These are phyloP conservation scores for Aureobasidium melanogenum DNA, from an alignment of 2,329 filamentous ascomycete species.

Conservation along the genomic window DNA sequence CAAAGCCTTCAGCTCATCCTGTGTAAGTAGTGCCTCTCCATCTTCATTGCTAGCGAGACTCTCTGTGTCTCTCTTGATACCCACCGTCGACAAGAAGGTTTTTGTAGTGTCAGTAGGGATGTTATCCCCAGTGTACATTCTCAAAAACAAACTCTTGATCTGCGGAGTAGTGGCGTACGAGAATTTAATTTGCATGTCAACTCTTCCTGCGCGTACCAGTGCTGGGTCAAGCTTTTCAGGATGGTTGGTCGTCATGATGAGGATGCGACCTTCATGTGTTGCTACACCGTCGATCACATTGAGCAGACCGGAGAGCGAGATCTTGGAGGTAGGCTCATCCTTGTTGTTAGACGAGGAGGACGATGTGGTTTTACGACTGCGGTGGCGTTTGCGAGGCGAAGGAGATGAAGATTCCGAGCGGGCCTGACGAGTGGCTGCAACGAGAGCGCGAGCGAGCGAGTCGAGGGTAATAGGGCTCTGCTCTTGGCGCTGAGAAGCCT, in stretches of 20 bases:
- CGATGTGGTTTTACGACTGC: neutral
- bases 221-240: slow-evolving; percentile 64
- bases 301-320: slow-evolving; percentile 68
- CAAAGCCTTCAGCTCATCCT: slow-evolving; percentile 28
- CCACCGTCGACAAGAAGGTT: neutral
- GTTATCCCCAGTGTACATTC: slow-evolving; percentile 22
- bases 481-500: neutral
- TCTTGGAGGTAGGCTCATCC: slow-evolving; percentile 29
- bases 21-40: neutral
- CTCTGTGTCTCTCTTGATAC: neutral
- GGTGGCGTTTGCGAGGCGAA: neutral
- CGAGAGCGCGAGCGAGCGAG: slow-evolving; percentile 8
- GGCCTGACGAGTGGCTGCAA: neutral
- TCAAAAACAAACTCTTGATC: slow-evolving; percentile 33
- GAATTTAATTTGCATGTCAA: slow-evolving; percentile 60
- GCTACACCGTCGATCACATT: slow-evolving; percentile 80
- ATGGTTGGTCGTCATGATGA: slow-evolving; percentile 76
- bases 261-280: slow-evolving; percentile 66
- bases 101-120: neutral
- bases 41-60: neutral
- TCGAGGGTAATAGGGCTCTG: neutral
- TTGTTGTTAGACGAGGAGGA: slow-evolving; percentile 11
- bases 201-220: slow-evolving; percentile 62
- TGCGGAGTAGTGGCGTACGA: slow-evolving; percentile 34
- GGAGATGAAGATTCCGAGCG: neutral